A percentile compares a stretch with the other conserved stretches of the same genome.
phyloP scores from a whole-genome alignment of 1,139 yeast genomes.

The Saccharomyces hybrid region DNA sequence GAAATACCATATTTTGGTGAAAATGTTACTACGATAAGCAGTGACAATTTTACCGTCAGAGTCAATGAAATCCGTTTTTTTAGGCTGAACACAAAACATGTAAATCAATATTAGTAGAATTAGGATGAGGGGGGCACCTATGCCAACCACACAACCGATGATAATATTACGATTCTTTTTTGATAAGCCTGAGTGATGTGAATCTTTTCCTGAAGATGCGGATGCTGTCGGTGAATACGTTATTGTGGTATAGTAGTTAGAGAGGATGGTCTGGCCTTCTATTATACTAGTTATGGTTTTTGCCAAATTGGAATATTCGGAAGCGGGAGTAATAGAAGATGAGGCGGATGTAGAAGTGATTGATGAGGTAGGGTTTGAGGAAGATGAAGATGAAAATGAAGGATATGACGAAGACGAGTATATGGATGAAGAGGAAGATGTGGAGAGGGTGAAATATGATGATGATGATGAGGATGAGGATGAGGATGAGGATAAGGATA shows the following conservation, averaged over 20 bases:
- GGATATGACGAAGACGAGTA: slow-evolving; percentile 16
- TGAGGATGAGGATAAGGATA: slow-evolving; percentile 4
- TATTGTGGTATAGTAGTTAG: slow-evolving; percentile 29
- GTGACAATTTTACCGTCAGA: slow-evolving; percentile 36
- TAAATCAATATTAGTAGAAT: slow-evolving; percentile 19
- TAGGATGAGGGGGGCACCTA: slow-evolving; percentile 33
- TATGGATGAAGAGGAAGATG: background rate
- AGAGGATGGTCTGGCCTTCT: slow-evolving; percentile 29
- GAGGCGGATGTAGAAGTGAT: slow-evolving; percentile 2
- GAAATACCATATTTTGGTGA: slow-evolving; percentile 2
- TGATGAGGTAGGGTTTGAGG: slow-evolving; percentile 19
- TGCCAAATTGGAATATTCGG: background rate
- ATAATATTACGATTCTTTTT: slow-evolving; percentile 37
- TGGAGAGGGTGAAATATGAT: slow-evolving; percentile 8
- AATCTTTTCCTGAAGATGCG: slow-evolving; percentile 5
- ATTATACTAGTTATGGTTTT: slow-evolving; percentile 25
- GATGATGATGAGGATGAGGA: slow-evolving; percentile 13
- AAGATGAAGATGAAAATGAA: slow-evolving; percentile 18
- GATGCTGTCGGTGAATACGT: slow-evolving; percentile 19
- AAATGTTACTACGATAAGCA: slow-evolving; percentile 16
- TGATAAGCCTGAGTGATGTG: slow-evolving; percentile 32
- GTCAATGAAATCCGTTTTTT: slow-evolving; percentile 32
- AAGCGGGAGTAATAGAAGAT: slow-evolving; percentile 3
- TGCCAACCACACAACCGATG: slow-evolving; percentile 41
- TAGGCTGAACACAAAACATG: slow-evolving; percentile 27